Conservation (phyloP, 78 protist species). For the Polysphondylium violaceum region DNA sequence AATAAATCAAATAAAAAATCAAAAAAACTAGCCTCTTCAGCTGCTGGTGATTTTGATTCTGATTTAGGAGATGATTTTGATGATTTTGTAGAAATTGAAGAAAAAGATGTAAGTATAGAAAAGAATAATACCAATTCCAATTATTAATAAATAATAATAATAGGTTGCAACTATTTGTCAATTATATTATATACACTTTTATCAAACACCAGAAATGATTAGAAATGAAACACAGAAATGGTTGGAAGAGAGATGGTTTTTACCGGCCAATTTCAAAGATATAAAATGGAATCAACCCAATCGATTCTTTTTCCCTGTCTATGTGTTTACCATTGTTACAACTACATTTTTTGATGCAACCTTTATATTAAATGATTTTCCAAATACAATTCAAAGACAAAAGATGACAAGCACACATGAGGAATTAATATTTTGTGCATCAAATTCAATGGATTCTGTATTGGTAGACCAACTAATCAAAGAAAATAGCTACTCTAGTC, state of each 20-base stretch:
- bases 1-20: too few relatives aligned
- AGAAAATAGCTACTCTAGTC: slow-evolving; percentile 31
- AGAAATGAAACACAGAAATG: slow-evolving; percentile 51
- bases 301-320: slow-evolving; percentile 77
- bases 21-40: background rate
- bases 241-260: slow-evolving; percentile 64
- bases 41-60: background rate
- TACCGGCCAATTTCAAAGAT: slow-evolving; percentile 55
- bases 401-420: slow-evolving; percentile 12
- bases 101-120: slow-evolving; percentile 31
- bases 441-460: slow-evolving; percentile 40
- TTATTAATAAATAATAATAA: background rate
- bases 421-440: slow-evolving; percentile 66
- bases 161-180: background rate
- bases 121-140: too few relatives aligned
- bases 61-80: slow-evolving; percentile 18
- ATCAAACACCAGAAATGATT: slow-evolving; percentile 64
- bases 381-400: slow-evolving; percentile 3
- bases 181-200: slow-evolving; percentile 48
- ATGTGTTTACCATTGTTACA: slow-evolving; percentile 26
- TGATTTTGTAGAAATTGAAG: slow-evolving; percentile 44
- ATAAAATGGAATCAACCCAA: slow-evolving; percentile 46
- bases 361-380: slow-evolving; percentile 13
- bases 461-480: slow-evolving; percentile 35
- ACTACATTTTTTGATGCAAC: slow-evolving; percentile 27